These are phyloP conservation scores for Helotiales sp. DNA, from an alignment of 2,329 filamentous ascomycete genomes.

Conservation along the genomic window DNA sequence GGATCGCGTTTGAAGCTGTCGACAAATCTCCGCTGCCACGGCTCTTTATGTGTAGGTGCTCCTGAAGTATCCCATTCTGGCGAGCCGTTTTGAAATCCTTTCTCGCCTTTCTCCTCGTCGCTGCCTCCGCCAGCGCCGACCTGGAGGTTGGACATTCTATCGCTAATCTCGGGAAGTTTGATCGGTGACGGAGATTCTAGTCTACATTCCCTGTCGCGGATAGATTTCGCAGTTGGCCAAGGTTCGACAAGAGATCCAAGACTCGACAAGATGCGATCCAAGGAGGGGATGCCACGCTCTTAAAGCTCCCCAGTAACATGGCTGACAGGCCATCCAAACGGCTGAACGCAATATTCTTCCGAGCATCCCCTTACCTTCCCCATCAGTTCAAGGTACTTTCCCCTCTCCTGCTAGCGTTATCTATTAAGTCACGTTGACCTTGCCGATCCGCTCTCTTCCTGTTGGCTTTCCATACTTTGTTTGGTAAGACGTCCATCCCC, in stretches of 20 bases:
- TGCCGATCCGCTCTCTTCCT: not conserved
- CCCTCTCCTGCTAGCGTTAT: not conserved
- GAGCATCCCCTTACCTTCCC: not conserved
- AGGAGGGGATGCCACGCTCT: not conserved
- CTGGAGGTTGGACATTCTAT: not conserved
- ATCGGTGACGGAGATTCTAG: not conserved
- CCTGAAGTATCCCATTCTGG: not conserved
- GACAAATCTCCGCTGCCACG: constrained; percentile 27
- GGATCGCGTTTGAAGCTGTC: constrained; percentile 34
- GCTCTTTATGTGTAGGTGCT: constrained; percentile 3
- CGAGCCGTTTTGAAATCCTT: not conserved
- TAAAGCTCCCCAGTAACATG: not conserved
- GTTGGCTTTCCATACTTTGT: not conserved
- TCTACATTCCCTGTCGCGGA: not conserved
- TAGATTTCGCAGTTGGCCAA: not conserved
- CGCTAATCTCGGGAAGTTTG: not conserved
- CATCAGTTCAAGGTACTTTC: not conserved
- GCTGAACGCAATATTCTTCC: not conserved
- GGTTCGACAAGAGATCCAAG: not conserved
- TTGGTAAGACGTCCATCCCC: not conserved
- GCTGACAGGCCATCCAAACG: not conserved
- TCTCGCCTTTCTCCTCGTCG: constrained; percentile 5
- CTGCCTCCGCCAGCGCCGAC: not conserved
- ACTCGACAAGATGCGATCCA: not conserved
- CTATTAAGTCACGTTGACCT: not conserved